A percentile compares a stretch with the other conserved stretches of the same genome.
Evolutionary conservation across 2,329 filamentous ascomycete genomes (phyloP).

Genomic region (Ascochyta lentis): DNA sequence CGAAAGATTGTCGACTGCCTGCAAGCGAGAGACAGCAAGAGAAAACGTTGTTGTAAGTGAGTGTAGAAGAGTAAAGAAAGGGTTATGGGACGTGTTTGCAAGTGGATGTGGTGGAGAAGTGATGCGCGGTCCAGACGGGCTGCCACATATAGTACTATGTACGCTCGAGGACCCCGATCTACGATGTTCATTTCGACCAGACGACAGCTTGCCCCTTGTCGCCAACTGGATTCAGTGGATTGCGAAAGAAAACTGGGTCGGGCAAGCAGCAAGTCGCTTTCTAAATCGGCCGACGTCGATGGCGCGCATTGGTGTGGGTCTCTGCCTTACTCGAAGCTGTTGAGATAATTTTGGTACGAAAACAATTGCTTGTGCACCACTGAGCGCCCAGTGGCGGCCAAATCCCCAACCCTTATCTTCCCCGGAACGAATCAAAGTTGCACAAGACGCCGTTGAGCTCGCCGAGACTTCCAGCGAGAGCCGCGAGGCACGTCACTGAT

Average conservation of each 20-base stretch:
- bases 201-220: slow-evolving; percentile 7
- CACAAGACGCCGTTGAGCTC: slow-evolving; percentile 4
- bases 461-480: slow-evolving; percentile 6
- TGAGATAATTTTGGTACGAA: slow-evolving; percentile 16
- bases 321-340: slow-evolving; percentile 15
- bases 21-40: slow-evolving; percentile 5
- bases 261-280: slow-evolving; percentile 16
- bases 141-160: slow-evolving; percentile 3
- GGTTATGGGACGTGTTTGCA: neutral
- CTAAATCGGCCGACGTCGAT: slow-evolving; percentile 16
- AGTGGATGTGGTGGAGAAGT: slow-evolving; percentile 12
- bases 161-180: slow-evolving; percentile 2
- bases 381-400: slow-evolving; percentile 4
- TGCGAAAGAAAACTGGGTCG: slow-evolving; percentile 22
- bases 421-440: slow-evolving; percentile 12
- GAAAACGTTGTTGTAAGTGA: neutral
- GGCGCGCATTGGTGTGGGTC: slow-evolving; percentile 14
- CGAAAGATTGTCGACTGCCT: neutral
- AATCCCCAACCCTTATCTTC: slow-evolving; percentile 1
- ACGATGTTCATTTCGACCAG: slow-evolving; percentile 14
- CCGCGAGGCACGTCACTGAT: slow-evolving; percentile 4
- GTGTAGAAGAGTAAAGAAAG: neutral
- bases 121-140: slow-evolving; percentile 16
- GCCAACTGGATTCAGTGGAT: slow-evolving; percentile 11
- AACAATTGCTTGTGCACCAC: slow-evolving; percentile 7